Evolutionary conservation across 2,329 filamentous ascomycete genomes (phyloP), one percentile per base, ranked within the genome.

Genomic region (Epichloe baconii): DNA sequence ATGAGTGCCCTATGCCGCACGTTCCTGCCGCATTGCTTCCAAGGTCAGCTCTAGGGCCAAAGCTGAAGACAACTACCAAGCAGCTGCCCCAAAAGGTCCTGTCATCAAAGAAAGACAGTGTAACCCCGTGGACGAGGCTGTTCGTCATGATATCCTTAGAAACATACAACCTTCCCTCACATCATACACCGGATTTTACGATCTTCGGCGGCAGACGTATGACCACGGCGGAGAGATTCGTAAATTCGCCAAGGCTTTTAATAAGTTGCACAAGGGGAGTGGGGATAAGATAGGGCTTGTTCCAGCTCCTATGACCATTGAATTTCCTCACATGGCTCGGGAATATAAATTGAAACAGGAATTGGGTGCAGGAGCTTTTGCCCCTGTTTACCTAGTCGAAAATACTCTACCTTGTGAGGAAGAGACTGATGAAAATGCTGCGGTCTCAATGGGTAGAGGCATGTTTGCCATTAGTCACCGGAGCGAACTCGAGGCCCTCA

Each of bases 331-430:
- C 40, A 75, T 79, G 2, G 70, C 77, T 21, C 74, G 82, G 40
- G 78, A 76, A 42, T 98, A 96, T 66, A 84, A 80, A 1, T 69
- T 97, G 52, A 88, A 85, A 62, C 81, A 84, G 47, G 89, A 97
- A 64, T 80, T 98, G 12, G 93, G 93, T 1, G 87, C 89, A 31
- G 93, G 93, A 8, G 93, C 93, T 1, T 98, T 94, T 67, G 93
- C 91, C 0, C 91, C 93, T 0, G 93, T 98, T 3, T 98, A 96
- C 64, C 79, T 98, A 0, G 84, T 90, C 7, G 88, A 95, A 62
- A 85, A 84, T 59, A 77, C 80, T n/a, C 69, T 70, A 0, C 72
- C 76, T 3, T 72, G 72, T 35, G 68, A 71, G 0, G 66, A 71
- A 12, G 69, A 72, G 10, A 61, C 68, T 35, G 66, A 71, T 17